phyloP scores from a whole-genome alignment of 2,329 filamentous ascomycete genomes.

The Calonectria fujianensis region DNA sequence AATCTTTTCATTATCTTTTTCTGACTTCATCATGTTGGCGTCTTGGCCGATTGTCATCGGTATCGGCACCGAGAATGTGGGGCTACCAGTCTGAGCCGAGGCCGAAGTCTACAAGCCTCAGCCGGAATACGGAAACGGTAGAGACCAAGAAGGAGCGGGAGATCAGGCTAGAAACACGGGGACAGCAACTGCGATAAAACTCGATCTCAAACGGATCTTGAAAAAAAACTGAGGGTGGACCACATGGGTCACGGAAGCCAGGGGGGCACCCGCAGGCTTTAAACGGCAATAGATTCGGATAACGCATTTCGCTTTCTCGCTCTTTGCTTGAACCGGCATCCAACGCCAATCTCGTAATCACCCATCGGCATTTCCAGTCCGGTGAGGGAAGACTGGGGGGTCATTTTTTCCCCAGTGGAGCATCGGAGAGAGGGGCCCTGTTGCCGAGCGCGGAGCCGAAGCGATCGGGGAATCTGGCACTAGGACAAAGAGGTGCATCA shows the following conservation, averaged over 20 bases:
- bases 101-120: constrained; percentile 19
- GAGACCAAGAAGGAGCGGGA: neutral
- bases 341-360: constrained; percentile 21
- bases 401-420: constrained; percentile 27
- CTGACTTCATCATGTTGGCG: constrained; percentile 42
- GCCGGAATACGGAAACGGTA: constrained; percentile 17
- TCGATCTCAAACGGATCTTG: neutral
- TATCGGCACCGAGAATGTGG: constrained; percentile 50
- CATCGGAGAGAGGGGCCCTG: constrained; percentile 20
- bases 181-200: constrained; percentile 4
- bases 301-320: constrained; percentile 25
- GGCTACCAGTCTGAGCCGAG: constrained; percentile 38
- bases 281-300: constrained; percentile 36
- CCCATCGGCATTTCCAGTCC: constrained; percentile 41
- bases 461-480: constrained; percentile 36
- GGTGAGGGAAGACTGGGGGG: constrained; percentile 28
- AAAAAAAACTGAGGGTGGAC: constrained; percentile 18
- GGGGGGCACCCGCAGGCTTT: constrained; percentile 31
- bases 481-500: constrained; percentile 16
- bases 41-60: constrained; percentile 29
- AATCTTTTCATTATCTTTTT: constrained; percentile 42
- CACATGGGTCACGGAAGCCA: constrained; percentile 6
- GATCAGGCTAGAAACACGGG: neutral
- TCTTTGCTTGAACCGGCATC: constrained; percentile 3
- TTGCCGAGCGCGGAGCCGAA: constrained; percentile 49